Conservation (phyloP, 1,284 basidiomycete genomes). For the Schizophyllum amplum region DNA sequence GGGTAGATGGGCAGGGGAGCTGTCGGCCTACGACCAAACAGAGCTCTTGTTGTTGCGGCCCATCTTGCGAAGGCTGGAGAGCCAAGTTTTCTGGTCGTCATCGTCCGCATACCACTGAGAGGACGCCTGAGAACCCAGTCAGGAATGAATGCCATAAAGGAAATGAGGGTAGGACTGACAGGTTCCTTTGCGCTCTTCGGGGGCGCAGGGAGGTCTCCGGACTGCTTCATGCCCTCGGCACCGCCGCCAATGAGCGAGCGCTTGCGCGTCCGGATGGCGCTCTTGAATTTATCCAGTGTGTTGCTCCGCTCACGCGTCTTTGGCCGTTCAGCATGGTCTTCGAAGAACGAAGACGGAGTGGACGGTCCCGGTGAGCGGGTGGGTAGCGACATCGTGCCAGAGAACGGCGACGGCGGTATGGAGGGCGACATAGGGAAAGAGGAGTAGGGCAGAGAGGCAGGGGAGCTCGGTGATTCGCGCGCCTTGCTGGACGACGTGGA, state of each 20-base stretch:
- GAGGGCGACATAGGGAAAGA: neutral
- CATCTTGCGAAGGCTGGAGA: neutral
- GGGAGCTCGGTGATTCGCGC: neutral
- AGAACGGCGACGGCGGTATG: neutral
- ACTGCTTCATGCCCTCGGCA: neutral
- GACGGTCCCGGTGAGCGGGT: neutral
- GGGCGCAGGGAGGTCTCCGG: neutral
- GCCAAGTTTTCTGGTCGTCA: neutral
- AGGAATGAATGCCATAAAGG: too few species aligned
- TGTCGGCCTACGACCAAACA: neutral
- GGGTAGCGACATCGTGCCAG: neutral
- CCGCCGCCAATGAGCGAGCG: neutral
- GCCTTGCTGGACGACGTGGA: neutral
- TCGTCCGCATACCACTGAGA: neutral
- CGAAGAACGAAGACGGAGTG: neutral
- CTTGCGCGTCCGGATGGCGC: neutral
- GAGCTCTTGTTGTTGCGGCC: neutral
- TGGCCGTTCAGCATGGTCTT: neutral
- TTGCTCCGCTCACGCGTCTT: neutral
- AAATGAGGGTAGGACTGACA: too few species aligned
- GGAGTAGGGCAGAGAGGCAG: neutral
- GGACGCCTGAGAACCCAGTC: neutral
- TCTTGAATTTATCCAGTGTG: neutral
- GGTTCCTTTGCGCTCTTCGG: neutral
- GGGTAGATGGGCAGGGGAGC: too few species aligned